Evolutionary conservation across 169 alveolate genomes (phyloP).

Genomic region (Cryptosporidium sp.): DNA sequence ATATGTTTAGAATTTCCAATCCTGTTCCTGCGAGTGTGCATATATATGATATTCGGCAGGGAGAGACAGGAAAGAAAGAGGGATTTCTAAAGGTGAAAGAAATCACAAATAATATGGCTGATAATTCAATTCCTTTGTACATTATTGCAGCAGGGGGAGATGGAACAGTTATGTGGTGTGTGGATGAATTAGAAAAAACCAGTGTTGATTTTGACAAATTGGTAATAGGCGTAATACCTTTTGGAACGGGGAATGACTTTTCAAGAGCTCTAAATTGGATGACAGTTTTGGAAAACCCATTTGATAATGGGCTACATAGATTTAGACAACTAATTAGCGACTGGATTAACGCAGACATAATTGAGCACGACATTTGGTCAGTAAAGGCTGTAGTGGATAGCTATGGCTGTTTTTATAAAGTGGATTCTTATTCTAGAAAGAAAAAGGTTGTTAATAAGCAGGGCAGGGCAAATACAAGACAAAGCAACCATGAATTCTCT

Average conservation of each 20-base stretch:
- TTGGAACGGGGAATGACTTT: constrained; percentile 96
- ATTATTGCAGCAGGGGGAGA: constrained; percentile 96
- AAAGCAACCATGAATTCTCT: constrained; percentile 40
- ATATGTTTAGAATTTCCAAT: constrained; percentile 67
- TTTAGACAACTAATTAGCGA: constrained; percentile 82
- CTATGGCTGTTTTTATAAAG: constrained; percentile 84
- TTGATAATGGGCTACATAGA: constrained; percentile 83
- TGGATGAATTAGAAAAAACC: constrained; percentile 86
- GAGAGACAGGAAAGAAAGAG: constrained; percentile 85
- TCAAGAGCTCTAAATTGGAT: constrained; percentile 93
- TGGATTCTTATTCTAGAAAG: constrained; percentile 62
- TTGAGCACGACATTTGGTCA: constrained; percentile 91
- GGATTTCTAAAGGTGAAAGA: constrained; percentile 81
- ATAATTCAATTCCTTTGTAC: constrained; percentile 37
- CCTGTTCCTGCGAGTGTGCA: constrained; percentile 71
- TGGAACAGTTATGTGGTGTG: constrained; percentile 94
- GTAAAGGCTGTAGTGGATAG: constrained; percentile 85
- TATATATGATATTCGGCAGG: constrained; percentile 83
- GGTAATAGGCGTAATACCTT: constrained; percentile 92
- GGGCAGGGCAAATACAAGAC: constrained; percentile 38
- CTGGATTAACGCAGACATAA: constrained; percentile 83
- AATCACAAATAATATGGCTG: constrained; percentile 10
- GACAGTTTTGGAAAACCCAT: constrained; percentile 82
- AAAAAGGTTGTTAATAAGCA: constrained; percentile 75
- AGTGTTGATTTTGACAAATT: constrained; percentile 81